Evolutionary conservation across 1,139 yeast species (phyloP).

Genomic region (Taphrina flavorubra): DNA sequence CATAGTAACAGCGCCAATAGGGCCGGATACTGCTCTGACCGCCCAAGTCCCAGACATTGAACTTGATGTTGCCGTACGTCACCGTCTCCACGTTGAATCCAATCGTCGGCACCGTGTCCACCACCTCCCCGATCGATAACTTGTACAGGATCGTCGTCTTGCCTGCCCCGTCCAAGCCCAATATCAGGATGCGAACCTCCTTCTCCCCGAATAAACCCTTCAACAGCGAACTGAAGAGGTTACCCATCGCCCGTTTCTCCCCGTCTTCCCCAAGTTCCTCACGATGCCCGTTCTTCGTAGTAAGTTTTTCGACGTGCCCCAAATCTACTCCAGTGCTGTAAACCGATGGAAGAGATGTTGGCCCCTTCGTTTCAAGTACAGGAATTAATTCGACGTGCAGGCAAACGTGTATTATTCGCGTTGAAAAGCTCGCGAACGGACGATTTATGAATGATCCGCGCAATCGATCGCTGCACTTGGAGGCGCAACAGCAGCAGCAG

Average conservation of each 20-base stretch:
- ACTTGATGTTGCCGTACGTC: slow-evolving; percentile 83
- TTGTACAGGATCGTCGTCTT: slow-evolving; percentile 93
- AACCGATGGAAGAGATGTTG: too few species aligned
- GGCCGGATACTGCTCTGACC: slow-evolving; percentile 98
- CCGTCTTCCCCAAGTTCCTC: too few species aligned
- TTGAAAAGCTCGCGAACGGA: background rate
- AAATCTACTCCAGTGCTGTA: too few species aligned
- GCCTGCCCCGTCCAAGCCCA: slow-evolving; percentile 95
- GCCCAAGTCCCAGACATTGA: slow-evolving; percentile 86
- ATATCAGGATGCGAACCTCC: slow-evolving; percentile 86
- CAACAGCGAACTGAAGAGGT: slow-evolving; percentile 82
- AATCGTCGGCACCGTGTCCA: slow-evolving; percentile 57
- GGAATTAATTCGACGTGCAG: too few species aligned
- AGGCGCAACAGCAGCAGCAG: background rate
- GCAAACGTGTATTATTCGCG: background rate
- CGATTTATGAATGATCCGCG: slow-evolving; percentile 8
- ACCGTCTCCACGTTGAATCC: slow-evolving; percentile 97
- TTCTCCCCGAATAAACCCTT: slow-evolving; percentile 89
- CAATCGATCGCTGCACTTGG: background rate
- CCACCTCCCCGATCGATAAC: slow-evolving; percentile 51
- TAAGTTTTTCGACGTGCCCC: background rate
- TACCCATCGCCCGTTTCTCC: slow-evolving; percentile 56
- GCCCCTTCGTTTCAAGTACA: too few species aligned
- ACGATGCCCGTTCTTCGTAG: background rate
- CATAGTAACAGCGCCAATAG: slow-evolving; percentile 97